Percentiles rank a stretch among this genome's conserved stretches.
Evolutionary conservation across 306 rosid genomes (phyloP).

Genomic region (Vigna reflexopilosa): DNA sequence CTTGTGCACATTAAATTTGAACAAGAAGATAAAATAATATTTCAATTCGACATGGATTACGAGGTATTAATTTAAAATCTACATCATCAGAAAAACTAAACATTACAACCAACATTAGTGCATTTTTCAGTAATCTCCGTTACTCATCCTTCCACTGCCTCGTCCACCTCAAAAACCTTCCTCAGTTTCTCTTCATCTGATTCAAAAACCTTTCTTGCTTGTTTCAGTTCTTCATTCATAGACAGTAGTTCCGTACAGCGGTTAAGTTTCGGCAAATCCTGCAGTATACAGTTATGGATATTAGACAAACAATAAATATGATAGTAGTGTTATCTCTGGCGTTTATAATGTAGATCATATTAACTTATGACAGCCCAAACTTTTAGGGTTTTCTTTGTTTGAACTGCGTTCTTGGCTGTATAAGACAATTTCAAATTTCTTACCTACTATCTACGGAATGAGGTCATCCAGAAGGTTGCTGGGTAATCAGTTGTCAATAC

Average conservation of each 20-base stretch:
- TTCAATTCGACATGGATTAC: neutral
- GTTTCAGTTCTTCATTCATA: constrained; percentile 92
- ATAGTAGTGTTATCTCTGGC: neutral
- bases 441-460: too few relatives aligned
- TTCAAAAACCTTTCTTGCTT: constrained; percentile 91
- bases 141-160: constrained; percentile 49
- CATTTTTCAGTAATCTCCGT: constrained; percentile 29
- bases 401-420: neutral
- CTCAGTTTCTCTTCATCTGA: constrained; percentile 85
- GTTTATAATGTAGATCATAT: neutral
- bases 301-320: constrained; percentile 11
- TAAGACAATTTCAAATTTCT: neutral
- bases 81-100: neutral
- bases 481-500: neutral
- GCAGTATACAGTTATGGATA: constrained; percentile 20
- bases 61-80: neutral
- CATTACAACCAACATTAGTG: neutral
- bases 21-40: neutral
- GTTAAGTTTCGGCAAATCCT: constrained; percentile 85
- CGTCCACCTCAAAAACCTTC: constrained; percentile 78
- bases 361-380: neutral
- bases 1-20: neutral
- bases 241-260: constrained; percentile 85
- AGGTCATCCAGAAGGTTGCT: neutral
- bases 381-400: neutral